Base-by-base conservation (phyloP, 1,139 yeast species). In the Casaregolazyma suthepensis region DNA sequence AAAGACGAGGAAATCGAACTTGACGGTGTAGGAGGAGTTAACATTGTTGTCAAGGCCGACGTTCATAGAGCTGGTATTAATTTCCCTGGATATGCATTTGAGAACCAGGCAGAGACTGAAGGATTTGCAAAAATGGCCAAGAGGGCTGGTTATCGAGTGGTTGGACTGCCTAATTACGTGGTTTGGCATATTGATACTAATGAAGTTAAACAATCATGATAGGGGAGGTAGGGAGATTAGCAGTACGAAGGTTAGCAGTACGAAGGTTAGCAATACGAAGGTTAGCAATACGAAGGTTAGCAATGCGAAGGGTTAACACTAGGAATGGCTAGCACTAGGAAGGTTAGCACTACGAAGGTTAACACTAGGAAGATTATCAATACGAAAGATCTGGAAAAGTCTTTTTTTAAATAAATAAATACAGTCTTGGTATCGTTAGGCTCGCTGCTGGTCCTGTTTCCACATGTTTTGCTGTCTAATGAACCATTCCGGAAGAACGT, bases 1-100 rank as follows among this genome's bases (percentile, higher is more conserved):
- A 82, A 80, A 5, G 71, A 82, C 59, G 90, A 84, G 59, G 75
- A 85, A 22, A 72, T 88, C 43, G 88, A 84, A 57, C 71, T 89
- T 54, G 96, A 89, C 67, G 96, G 96, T 56, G 87, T 89, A 55
- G 96, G 96, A 18, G 96, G 96, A 44, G 96, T 89, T 43, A 85
- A 91, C 0, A 87, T 89, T 56, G 71, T 89, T 54, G 91, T 95
- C 3, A 83, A 82, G 65, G 96, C 96, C 0, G 80, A 79, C 59
- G 81, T 86, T n/a, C 88, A 88, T 67, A 77, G 94, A 60, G 80
- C 80, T 56, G 96, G 96, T 45, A 86, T 85, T 26, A 87, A 85
- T 66, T 88, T 88, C 75, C 95, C 96, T 9, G 95, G 96, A 2
- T 88, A 87, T 65, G 84, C 96, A 1, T 88, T 87, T 67, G 80